phyloP scores from a whole-genome alignment of 2,329 filamentous ascomycete species.

The Epichloe sp. region DNA sequence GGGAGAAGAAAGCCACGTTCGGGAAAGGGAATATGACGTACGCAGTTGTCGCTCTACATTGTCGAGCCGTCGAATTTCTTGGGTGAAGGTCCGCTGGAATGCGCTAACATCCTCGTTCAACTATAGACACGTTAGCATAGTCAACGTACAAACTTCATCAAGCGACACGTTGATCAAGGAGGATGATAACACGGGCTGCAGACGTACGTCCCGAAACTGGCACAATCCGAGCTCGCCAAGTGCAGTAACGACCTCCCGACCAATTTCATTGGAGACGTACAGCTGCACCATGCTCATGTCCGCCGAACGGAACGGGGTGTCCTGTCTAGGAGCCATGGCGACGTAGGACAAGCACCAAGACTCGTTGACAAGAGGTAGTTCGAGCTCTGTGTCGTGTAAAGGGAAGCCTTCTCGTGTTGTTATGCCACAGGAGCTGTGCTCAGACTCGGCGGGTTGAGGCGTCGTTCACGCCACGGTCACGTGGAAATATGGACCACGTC shows the following conservation, averaged over 20 bases:
- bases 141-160: not conserved
- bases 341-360: conserved; percentile 18
- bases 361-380: conserved; percentile 16
- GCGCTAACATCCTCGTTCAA: conserved; percentile 86
- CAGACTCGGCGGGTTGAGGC: conserved; percentile 11
- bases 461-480: conserved; percentile 16
- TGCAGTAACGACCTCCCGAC: conserved; percentile 91
- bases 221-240: conserved; percentile 91
- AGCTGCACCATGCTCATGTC: conserved; percentile 99
- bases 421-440: conserved; percentile 12
- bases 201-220: conserved; percentile 87
- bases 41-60: conserved; percentile 96
- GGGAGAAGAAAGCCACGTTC: conserved; percentile 1
- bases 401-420: conserved; percentile 13
- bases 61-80: conserved; percentile 92
- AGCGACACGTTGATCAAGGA: not conserved
- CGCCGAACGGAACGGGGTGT: conserved; percentile 98
- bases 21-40: conserved; percentile 34
- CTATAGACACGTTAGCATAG: conserved; percentile 31
- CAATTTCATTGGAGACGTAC: conserved; percentile 98
- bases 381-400: conserved; percentile 12
- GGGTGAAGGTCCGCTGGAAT: conserved; percentile 94
- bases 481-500: conserved; percentile 10
- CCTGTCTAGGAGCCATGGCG: conserved; percentile 53
- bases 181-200: conserved; percentile 3